Evolutionary conservation across 257 asterid species (phyloP).

Genomic region (Lithospermum erythrorhizon): DNA sequence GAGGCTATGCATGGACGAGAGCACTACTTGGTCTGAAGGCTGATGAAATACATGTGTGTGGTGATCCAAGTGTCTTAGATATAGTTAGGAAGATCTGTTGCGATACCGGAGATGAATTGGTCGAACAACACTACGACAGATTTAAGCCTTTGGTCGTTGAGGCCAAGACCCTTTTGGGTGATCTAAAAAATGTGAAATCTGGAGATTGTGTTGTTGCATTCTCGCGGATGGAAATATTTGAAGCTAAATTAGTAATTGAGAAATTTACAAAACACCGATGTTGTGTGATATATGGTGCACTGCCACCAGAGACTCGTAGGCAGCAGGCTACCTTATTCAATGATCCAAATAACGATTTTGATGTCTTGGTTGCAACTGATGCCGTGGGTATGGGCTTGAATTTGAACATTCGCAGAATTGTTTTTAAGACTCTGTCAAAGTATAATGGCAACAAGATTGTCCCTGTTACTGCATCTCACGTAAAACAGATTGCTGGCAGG

Average conservation of each 20-base stretch:
- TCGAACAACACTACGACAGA: conserved; percentile 59
- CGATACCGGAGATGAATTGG: conserved; percentile 80
- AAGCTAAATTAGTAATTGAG: conserved; percentile 82
- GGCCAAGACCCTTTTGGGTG: conserved; percentile 82
- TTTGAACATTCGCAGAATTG: conserved; percentile 64
- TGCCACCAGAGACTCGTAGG: conserved; percentile 93
- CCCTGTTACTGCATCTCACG: conserved; percentile 84
- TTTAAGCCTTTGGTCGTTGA: conserved; percentile 90
- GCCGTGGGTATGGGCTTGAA: conserved; percentile 99
- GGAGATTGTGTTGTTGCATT: conserved; percentile 97
- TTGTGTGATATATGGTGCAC: conserved; percentile 85
- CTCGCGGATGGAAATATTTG: conserved; percentile 88
- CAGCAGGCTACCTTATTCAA: conserved; percentile 85
- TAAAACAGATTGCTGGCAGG: conserved; percentile 93
- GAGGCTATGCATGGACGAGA: conserved; percentile 97
- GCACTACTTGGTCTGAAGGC: conserved; percentile 87
- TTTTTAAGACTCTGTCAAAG: conserved; percentile 59
- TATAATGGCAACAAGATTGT: conserved; percentile 76
- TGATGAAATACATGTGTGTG: conserved; percentile 90
- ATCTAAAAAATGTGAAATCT: conserved; percentile 59
- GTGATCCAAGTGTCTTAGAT: conserved; percentile 92
- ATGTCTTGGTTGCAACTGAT: conserved; percentile 88
- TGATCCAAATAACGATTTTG: conserved; percentile 50
- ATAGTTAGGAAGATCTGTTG: conserved; percentile 54
- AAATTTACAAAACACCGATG: conserved; percentile 74